Evolutionary conservation across 148 eudicot genomes (phyloP).

Genomic region (Silene uniflora): DNA sequence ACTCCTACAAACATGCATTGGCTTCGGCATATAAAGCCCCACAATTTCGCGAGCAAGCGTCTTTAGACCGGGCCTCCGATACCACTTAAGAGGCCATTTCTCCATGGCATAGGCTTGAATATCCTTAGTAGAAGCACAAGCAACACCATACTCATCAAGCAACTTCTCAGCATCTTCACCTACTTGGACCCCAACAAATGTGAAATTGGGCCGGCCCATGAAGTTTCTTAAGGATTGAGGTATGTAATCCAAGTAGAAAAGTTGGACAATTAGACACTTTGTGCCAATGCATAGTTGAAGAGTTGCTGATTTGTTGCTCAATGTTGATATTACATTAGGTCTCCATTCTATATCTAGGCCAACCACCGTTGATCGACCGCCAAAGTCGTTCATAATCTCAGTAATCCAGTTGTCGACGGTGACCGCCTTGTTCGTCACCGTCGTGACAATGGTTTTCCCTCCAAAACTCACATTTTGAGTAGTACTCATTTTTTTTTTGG

Average conservation of each 20-base stretch:
- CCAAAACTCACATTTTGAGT: conserved; percentile 11
- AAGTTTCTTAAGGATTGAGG: conserved; percentile 44
- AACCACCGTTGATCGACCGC: conserved; percentile 22
- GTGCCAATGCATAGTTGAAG: conserved; percentile 55
- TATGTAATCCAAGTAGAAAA: conserved; percentile 51
- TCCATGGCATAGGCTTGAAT: conserved; percentile 28
- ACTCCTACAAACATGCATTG: conserved; percentile 56
- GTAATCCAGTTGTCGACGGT: conserved; percentile 23
- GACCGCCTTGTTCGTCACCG: conserved; percentile 17
- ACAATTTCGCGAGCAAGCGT: conserved; percentile 42
- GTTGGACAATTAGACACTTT: conserved; percentile 59
- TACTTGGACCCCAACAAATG: conserved; percentile 62
- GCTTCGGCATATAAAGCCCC: conserved; percentile 48
- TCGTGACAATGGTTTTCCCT: conserved; percentile 25
- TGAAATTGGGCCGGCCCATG: conserved; percentile 34
- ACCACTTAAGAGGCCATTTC: conserved; percentile 28
- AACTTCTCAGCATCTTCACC: conserved; percentile 49
- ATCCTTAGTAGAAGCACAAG: conserved; percentile 26
- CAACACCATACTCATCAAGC: conserved; percentile 49
- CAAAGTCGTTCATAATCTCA: neutral
- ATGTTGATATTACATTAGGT: conserved; percentile 28
- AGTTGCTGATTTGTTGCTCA: conserved; percentile 66
- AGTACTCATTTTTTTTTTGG: neutral
- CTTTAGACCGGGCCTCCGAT: conserved; percentile 48
- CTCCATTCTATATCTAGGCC: conserved; percentile 75